Percentiles rank a stretch among this genome's conserved stretches.
Conservation (phyloP, 2,329 filamentous ascomycete genomes). For the Aspergillus uvarum region DNA sequence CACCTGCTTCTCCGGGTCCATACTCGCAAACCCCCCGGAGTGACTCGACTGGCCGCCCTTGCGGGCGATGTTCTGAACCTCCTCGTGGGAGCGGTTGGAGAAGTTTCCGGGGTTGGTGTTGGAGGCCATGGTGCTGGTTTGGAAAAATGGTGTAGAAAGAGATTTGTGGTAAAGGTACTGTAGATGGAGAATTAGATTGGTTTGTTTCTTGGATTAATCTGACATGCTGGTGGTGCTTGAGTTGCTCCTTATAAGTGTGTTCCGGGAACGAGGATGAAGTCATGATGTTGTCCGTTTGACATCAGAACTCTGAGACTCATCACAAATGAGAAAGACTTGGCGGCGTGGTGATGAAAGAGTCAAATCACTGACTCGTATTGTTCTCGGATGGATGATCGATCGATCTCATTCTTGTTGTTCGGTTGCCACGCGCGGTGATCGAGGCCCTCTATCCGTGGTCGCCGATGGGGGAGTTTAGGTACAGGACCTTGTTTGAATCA, state of each 20-base stretch:
- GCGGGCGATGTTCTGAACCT: conserved; percentile 45
- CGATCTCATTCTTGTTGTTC: background rate
- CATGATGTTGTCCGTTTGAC: background rate
- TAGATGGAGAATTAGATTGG: conserved; percentile 7
- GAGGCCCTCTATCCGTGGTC: background rate
- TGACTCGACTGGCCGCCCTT: conserved; percentile 37
- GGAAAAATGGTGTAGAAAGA: background rate
- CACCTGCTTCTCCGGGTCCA: conserved; percentile 34
- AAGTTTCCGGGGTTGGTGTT: conserved; percentile 43
- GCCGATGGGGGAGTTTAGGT: background rate
- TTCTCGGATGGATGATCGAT: background rate
- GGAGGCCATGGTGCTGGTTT: conserved; percentile 13
- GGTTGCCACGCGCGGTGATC: background rate
- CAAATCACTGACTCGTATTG: background rate
- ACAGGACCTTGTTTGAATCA: background rate
- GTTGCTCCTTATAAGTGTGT: background rate
- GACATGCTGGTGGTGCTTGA: conserved; percentile 8
- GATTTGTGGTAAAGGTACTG: background rate
- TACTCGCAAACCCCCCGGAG: conserved; percentile 28
- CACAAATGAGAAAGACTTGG: too few relatives aligned
- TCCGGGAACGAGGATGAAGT: background rate
- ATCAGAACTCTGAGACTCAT: background rate
- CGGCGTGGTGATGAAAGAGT: background rate
- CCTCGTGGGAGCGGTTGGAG: conserved; percentile 46
- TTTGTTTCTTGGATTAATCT: conserved; percentile 19